A percentile compares a stretch with the other conserved stretches of the same genome.
phyloP scores from a whole-genome alignment of 225 moss, liverwort and hornwort species.

The Bryoerythrophyllum caledonicum region DNA sequence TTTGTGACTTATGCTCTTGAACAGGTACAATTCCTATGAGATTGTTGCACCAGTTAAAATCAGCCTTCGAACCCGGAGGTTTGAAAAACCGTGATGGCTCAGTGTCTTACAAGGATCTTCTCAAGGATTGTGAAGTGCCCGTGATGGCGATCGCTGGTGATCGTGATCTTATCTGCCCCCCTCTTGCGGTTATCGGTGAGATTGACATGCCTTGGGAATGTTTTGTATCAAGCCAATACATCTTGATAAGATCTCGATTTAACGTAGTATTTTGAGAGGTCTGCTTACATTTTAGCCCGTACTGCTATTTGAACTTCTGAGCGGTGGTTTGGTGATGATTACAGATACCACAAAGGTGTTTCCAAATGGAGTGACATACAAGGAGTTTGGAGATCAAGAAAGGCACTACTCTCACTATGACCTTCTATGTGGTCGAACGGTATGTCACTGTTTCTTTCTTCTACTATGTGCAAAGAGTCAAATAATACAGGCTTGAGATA shows the following conservation, averaged over 20 bases:
- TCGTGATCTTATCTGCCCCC: slow-evolving; percentile 83
- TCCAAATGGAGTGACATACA: slow-evolving; percentile 67
- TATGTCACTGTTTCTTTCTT: slow-evolving; percentile 32
- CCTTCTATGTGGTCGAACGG: slow-evolving; percentile 73
- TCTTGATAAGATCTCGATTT: not conserved
- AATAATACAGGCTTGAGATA: not conserved
- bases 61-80: slow-evolving; percentile 78
- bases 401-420: slow-evolving; percentile 91
- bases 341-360: slow-evolving; percentile 81
- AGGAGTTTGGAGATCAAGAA: slow-evolving; percentile 63
- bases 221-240: not conserved
- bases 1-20: not conserved
- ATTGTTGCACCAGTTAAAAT: slow-evolving; percentile 73
- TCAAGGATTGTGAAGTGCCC: slow-evolving; percentile 72
- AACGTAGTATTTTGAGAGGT: not conserved
- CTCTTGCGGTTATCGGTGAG: slow-evolving; percentile 79
- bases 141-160: slow-evolving; percentile 90
- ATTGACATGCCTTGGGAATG: not conserved
- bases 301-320: slow-evolving; percentile 16
- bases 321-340: slow-evolving; percentile 16
- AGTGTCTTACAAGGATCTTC: slow-evolving; percentile 77
- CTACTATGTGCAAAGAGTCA: not conserved
- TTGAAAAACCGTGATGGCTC: slow-evolving; percentile 76
- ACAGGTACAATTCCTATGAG: slow-evolving; percentile 87
- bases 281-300: slow-evolving; percentile 10